A percentile compares a stretch with the other conserved stretches of the same genome.
Evolutionary conservation across 1,284 basidiomycete species (phyloP).

Genomic region (Ceratobasidium theobromae): DNA sequence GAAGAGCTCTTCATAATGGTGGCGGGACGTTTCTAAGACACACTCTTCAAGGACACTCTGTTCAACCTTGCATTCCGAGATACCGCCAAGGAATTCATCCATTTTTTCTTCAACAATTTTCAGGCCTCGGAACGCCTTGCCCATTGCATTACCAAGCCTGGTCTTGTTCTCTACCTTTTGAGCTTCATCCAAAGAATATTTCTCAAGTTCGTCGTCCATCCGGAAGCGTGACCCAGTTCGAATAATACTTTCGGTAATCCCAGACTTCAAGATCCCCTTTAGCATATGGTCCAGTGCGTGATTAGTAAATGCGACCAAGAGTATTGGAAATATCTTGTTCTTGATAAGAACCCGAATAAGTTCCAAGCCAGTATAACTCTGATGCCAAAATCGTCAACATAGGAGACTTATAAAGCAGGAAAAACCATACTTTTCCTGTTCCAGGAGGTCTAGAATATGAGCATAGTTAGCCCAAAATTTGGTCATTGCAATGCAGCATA

Average conservation of each 20-base stretch:
- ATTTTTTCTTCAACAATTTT: conserved; percentile 54
- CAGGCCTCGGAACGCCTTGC: conserved; percentile 45
- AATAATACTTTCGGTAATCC: conserved; percentile 61
- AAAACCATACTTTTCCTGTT: conserved; percentile 61
- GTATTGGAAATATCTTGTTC: conserved; percentile 55
- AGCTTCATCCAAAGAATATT: conserved; percentile 56
- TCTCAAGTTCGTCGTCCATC: conserved; percentile 55
- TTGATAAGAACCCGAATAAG: conserved; percentile 60
- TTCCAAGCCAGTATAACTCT: conserved; percentile 69
- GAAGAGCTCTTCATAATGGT: conserved; percentile 47
- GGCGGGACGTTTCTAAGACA: conserved; percentile 48
- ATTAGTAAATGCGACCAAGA: conserved; percentile 73
- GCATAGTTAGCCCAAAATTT: neutral
- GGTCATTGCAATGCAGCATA: conserved; percentile 18
- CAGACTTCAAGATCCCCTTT: conserved; percentile 57
- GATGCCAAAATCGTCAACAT: neutral
- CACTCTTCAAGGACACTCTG: conserved; percentile 48
- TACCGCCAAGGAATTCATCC: conserved; percentile 48
- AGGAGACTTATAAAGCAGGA: neutral
- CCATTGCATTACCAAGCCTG: conserved; percentile 47
- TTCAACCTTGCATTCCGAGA: conserved; percentile 47
- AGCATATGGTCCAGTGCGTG: conserved; percentile 74
- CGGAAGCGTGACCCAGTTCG: conserved; percentile 62
- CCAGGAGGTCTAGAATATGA: conserved; percentile 59
- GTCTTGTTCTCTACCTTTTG: conserved; percentile 37